Evolutionary conservation across 306 rosid genomes (phyloP), one percentile per base, ranked within the genome.

Genomic region (Prunus mira): DNA sequence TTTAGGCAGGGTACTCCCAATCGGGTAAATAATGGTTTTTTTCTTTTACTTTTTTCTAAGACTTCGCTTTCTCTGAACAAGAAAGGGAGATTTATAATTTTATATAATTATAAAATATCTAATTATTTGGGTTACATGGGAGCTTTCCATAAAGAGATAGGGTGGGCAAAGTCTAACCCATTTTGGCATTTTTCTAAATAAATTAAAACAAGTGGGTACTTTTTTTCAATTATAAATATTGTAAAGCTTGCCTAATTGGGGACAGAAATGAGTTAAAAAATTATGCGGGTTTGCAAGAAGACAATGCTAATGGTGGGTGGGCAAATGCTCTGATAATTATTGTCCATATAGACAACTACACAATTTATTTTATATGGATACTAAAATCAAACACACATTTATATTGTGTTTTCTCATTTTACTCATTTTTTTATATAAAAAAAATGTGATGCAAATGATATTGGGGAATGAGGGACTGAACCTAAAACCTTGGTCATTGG

Each of bases 111-210:
- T 55, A 56, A 22, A 73, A 25, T 27, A 56, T 71, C 20, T 3
- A 15, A 34, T 72, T 58, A 65, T 32, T n/a, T 38, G 22, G 52
- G 19, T 20, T 43, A 67, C 30, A 46, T 73, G 69, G 20, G 28
- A 61, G 69, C 77, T 60, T 61, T 73, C 77, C 77, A 45, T 52
- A 73, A 73, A 60, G 69, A 46, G 69, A 47, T 11, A 2, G 28
- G 47, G 58, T 58, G 27, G 68, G 58, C 45, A 58, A 25, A 61
- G 76, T 73, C 76, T 73, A 20, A 34, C 38, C 65, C n/a, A 47
- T 56, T 57, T 73, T 61, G 47, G 77, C 67, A 41, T 24, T 60
- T 73, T 34, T 12, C 28, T 18, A 19, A 45, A 60, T 72, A 25
- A 28, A 19, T 61, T 61, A 60, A 27, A 46, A 25, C 77, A 73